phyloP scores from a whole-genome alignment of 495 filamentous ascomycete genomes.

The Tuber calosporum region DNA sequence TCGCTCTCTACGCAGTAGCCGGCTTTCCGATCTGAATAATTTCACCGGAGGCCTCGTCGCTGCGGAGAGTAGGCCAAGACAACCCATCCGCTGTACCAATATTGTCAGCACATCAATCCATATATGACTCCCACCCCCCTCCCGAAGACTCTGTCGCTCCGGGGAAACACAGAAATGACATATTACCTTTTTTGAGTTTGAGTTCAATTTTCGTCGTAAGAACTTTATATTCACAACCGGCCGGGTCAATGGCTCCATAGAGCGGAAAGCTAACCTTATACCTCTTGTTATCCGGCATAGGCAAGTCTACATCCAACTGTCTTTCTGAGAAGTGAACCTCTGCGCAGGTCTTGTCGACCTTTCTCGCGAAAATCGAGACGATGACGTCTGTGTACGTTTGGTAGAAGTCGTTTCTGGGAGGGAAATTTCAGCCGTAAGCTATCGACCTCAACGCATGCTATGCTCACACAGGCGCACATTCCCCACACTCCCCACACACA shows the following conservation, averaged over 20 bases:
- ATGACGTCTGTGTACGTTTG: slow-evolving; percentile 81
- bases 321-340: slow-evolving; percentile 57
- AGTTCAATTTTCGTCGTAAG: slow-evolving; percentile 94
- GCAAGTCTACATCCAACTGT: slow-evolving; percentile 65
- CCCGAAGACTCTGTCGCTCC: neutral
- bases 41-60: slow-evolving; percentile 37
- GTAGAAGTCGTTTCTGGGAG: slow-evolving; percentile 77
- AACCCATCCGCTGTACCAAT: slow-evolving; percentile 29
- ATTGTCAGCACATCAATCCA: neutral
- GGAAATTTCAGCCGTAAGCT: neutral
- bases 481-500: slow-evolving; percentile 22
- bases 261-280: slow-evolving; percentile 68
- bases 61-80: slow-evolving; percentile 40
- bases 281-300: slow-evolving; percentile 75
- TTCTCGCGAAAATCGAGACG: slow-evolving; percentile 90
- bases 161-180: neutral
- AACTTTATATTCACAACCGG: slow-evolving; percentile 69
- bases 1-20: slow-evolving; percentile 28
- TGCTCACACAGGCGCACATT: neutral
- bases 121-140: neutral
- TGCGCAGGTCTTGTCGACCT: slow-evolving; percentile 76
- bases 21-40: slow-evolving; percentile 42
- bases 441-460: slow-evolving; percentile 6
- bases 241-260: slow-evolving; percentile 66
- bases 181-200: slow-evolving; percentile 66